Conservation (phyloP, 768 basidiomycete species). For the Suillus placidus region DNA sequence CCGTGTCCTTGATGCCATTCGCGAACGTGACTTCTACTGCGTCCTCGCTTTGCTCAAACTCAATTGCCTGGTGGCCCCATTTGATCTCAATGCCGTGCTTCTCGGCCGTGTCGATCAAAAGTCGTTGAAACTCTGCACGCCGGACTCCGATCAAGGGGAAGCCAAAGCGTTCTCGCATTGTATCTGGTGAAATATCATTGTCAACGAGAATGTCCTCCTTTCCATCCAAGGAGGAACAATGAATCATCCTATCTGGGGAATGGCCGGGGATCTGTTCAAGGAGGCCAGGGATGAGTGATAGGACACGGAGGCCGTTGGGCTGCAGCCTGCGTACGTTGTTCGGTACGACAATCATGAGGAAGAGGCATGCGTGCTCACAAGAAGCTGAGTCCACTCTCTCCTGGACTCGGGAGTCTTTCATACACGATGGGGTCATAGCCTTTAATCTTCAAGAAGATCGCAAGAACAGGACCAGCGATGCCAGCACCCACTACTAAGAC, state of each 20-base stretch:
- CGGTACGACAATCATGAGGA: neutral
- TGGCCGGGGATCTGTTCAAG: constrained; percentile 27
- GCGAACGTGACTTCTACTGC: constrained; percentile 38
- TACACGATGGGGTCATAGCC: constrained; percentile 42
- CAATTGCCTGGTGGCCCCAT: constrained; percentile 37
- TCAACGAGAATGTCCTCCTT: constrained; percentile 32
- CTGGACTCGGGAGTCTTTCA: constrained; percentile 27
- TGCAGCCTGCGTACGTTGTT: constrained; percentile 25
- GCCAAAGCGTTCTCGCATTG: constrained; percentile 24
- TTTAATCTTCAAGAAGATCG: constrained; percentile 39
- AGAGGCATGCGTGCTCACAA: constrained; percentile 25
- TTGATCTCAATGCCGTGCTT: constrained; percentile 36
- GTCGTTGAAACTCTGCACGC: constrained; percentile 33
- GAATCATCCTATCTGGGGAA: constrained; percentile 15
- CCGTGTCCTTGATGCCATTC: constrained; percentile 38
- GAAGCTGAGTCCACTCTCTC: constrained; percentile 36
- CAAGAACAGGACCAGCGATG: constrained; percentile 44
- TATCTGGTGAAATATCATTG: constrained; percentile 23
- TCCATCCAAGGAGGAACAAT: constrained; percentile 25
- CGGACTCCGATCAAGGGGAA: constrained; percentile 35
- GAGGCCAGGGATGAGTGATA: constrained; percentile 31
- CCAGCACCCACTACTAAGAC: constrained; percentile 43
- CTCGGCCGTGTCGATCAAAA: constrained; percentile 35
- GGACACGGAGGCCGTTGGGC: constrained; percentile 31
- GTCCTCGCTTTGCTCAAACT: constrained; percentile 31